A percentile compares a stretch with the other conserved stretches of the same genome.
phyloP scores from a whole-genome alignment of 2,329 filamentous ascomycete species.

The Beauveria sp. region DNA sequence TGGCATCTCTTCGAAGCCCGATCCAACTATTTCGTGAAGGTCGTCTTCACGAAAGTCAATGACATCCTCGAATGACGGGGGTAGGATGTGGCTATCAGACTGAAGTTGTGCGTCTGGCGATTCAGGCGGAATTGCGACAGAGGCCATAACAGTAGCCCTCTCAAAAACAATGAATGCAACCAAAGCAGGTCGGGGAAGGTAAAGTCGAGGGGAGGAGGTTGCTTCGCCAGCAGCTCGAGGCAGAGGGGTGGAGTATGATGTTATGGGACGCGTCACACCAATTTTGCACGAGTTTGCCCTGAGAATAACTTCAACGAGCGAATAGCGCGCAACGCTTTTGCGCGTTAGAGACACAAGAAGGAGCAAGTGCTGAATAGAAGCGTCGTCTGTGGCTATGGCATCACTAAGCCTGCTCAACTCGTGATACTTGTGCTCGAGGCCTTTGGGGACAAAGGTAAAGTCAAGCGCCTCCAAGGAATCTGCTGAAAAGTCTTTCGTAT shows the following conservation, averaged over 20 bases:
- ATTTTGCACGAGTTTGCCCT: conserved; percentile 46
- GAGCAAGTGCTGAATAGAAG: conserved; percentile 50
- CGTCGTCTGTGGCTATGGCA: conserved; percentile 40
- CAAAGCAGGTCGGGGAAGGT: conserved; percentile 70
- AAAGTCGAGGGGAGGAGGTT: conserved; percentile 52
- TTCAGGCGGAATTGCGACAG: conserved; percentile 58
- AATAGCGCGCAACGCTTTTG: conserved; percentile 54
- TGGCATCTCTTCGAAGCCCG: conserved; percentile 53
- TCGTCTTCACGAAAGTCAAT: conserved; percentile 67
- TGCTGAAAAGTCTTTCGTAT: conserved; percentile 39
- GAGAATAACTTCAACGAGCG: conserved; percentile 64
- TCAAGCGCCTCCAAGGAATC: conserved; percentile 69
- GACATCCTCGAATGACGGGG: conserved; percentile 73
- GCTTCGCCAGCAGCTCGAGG: conserved; percentile 29
- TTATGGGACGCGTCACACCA: conserved; percentile 60
- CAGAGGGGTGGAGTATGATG: conserved; percentile 51
- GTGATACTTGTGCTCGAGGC: conserved; percentile 40
- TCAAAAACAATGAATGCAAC: conserved; percentile 79
- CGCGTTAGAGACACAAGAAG: conserved; percentile 51
- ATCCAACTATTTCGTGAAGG: conserved; percentile 55
- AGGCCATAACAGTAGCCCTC: conserved; percentile 68
- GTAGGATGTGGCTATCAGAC: conserved; percentile 54
- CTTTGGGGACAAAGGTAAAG: conserved; percentile 60
- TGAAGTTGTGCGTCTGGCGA: conserved; percentile 71
- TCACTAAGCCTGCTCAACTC: conserved; percentile 44